A percentile compares a stretch with the other conserved stretches of the same genome.
Evolutionary conservation across 2,329 filamentous ascomycete species (phyloP).

Genomic region (Phaeoacremonium minimum): DNA sequence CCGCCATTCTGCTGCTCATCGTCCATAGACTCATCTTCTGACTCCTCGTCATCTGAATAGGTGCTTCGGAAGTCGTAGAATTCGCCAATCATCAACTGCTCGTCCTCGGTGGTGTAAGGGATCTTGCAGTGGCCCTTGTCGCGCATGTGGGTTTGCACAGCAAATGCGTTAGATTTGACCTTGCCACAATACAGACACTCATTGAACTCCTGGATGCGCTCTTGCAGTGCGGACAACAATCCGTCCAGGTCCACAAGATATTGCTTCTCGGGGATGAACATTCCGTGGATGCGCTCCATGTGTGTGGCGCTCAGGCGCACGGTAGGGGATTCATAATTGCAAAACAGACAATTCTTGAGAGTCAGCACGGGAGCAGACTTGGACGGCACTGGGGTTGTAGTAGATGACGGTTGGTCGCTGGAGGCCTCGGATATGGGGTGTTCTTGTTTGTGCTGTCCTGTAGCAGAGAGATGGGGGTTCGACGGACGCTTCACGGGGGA

Average conservation of each 20-base stretch:
- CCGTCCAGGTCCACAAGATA: constrained; percentile 82
- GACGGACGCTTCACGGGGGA: constrained; percentile 52
- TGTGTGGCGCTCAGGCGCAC: constrained; percentile 75
- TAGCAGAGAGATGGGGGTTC: constrained; percentile 40
- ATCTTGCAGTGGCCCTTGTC: constrained; percentile 98
- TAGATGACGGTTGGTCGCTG: constrained; percentile 29
- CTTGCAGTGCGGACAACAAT: constrained; percentile 71
- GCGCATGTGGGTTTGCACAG: constrained; percentile 93
- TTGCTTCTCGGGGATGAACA: constrained; percentile 88
- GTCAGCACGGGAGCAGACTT: constrained; percentile 31
- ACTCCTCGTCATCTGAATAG: constrained; percentile 77
- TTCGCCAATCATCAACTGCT: constrained; percentile 91
- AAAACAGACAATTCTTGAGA: constrained; percentile 74
- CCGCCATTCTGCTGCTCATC: constrained; percentile 52
- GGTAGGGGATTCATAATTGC: constrained; percentile 77
- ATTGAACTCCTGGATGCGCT: constrained; percentile 73
- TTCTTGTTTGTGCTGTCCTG: constrained; percentile 38
- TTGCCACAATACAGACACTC: constrained; percentile 90
- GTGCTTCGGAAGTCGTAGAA: constrained; percentile 97
- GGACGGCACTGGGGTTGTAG: constrained; percentile 12
- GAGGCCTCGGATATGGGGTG: constrained; percentile 32
- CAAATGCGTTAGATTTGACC: constrained; percentile 70
- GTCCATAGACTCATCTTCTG: constrained; percentile 58
- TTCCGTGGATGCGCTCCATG: constrained; percentile 90
- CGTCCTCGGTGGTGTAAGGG: constrained; percentile 80